Base-by-base conservation (phyloP, 2,329 filamentous ascomycete species). In the Phialemoniopsis sp. region DNA sequence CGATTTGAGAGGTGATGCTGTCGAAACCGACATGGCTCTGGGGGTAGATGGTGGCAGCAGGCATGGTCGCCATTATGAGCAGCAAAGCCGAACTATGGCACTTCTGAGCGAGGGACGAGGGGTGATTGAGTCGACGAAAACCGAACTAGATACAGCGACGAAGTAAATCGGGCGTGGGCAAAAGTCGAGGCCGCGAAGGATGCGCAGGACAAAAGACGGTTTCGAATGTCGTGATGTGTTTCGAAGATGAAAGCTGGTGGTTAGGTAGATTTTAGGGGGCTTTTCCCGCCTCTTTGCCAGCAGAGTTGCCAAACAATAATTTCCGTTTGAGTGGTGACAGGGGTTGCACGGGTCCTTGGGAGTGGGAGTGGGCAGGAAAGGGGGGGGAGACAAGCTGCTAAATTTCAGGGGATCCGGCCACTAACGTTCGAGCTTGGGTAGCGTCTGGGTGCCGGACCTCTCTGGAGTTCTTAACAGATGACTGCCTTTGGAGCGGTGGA, bases 1-100 rank as follows among this genome's bases (percentile, higher is more conserved):
- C 93, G 58, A 98, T 98, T 78, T 98, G 93, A 54, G 85, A 89
- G 57, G 93, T 98, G 78, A 98, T 98, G 76, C 89, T 96, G 77
- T 98, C 93, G 76, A 98, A 98, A 81, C 93, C 93, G 68, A 98
- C 93, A 78, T 97, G 93, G 85, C 85, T 95, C 67, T 93, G 85
- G 61, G 93, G 93, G 70, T 88, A 93, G 64, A 85, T 80, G 59
- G 81, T 81, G 58, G 80, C 72, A 60, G 82, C 63, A 58, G 84
- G 80, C 79, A 86, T 84, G 64, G 70, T 67, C 50, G 70, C 68
- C 70, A 74, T 76, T 56, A 61, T 71, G 45, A 39, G 43, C 45
- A 44, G 46, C 50, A 46, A 51, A 48, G 51, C 45, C 49, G 45
- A 29, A 19, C 21, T 13, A 30, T 29, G 18, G 31, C 26, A 26